Percentiles rank a stretch among this genome's conserved stretches.
phyloP scores from a whole-genome alignment of 169 alveolate species.

The Plasmodium knowlesi region DNA sequence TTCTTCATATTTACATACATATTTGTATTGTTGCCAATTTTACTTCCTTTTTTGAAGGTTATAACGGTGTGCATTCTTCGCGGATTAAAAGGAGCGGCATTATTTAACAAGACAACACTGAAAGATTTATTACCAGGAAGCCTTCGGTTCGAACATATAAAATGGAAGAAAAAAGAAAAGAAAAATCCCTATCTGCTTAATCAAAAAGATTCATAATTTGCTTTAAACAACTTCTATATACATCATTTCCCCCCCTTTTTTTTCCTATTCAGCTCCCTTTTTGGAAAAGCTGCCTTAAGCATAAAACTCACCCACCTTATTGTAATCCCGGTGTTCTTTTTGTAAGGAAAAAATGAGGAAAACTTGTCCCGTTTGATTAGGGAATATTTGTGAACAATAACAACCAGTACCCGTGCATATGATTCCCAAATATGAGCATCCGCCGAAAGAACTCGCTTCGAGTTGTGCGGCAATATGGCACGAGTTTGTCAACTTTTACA shows the following conservation, averaged over 20 bases:
- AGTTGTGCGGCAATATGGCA: neutral
- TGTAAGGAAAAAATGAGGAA: constrained; percentile 41
- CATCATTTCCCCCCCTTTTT: neutral
- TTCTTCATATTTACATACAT: neutral
- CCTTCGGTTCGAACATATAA: constrained; percentile 9
- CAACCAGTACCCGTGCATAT: neutral
- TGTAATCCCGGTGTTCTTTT: neutral
- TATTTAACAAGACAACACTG: constrained; percentile 9
- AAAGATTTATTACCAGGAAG: constrained; percentile 29
- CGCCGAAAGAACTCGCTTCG: neutral
- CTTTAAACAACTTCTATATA: neutral
- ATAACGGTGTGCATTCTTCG: constrained; percentile 39
- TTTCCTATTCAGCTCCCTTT: constrained; percentile 3
- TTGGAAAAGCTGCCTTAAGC: constrained; percentile 21
- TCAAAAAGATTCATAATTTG: neutral
- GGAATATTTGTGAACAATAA: neutral
- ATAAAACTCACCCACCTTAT: neutral
- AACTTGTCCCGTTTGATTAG: neutral
- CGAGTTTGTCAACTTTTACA: neutral
- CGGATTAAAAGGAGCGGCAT: constrained; percentile 50
- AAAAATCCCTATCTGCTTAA: neutral
- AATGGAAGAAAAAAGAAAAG: neutral
- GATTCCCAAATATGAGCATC: neutral
- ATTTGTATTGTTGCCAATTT: neutral
- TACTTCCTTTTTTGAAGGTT: constrained; percentile 27